These are phyloP conservation scores for Halophytophthora batemanensis DNA, from an alignment of 352 stramenopile genomes.

Conservation along the genomic window DNA sequence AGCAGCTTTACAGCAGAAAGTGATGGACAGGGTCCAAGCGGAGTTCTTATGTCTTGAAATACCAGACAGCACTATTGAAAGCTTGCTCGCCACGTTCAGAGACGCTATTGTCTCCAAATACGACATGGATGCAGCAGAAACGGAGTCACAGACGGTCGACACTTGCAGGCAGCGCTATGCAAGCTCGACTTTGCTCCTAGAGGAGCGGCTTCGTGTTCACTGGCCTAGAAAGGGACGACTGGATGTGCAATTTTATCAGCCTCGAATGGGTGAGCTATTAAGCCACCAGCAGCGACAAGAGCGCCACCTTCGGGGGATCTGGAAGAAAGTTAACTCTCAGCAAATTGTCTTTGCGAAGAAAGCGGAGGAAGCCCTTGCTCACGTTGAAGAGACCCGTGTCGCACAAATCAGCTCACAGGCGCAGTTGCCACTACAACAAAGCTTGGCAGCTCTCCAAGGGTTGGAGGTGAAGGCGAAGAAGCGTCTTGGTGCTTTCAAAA, in stretches of 20 bases:
- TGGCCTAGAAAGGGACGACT: slow-evolving; percentile 82
- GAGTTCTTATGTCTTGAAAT: slow-evolving; percentile 41
- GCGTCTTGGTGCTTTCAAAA: slow-evolving; percentile 40
- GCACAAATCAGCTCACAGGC: slow-evolving; percentile 52
- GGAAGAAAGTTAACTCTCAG: slow-evolving; percentile 49
- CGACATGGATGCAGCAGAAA: slow-evolving; percentile 26
- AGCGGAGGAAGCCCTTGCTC: slow-evolving; percentile 16
- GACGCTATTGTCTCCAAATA: slow-evolving; percentile 45
- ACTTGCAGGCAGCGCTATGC: slow-evolving; percentile 36
- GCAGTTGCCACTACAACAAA: slow-evolving; percentile 70
- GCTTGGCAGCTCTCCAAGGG: slow-evolving; percentile 80
- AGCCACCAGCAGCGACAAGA: slow-evolving; percentile 75
- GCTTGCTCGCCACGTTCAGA: slow-evolving; percentile 31
- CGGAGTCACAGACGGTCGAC: slow-evolving; percentile 17
- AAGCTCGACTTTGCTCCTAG: slow-evolving; percentile 45
- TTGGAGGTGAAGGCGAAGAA: slow-evolving; percentile 84
- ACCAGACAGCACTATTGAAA: slow-evolving; percentile 13
- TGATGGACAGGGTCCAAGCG: slow-evolving; percentile 23
- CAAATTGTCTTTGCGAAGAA: slow-evolving; percentile 45
- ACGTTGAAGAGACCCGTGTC: slow-evolving; percentile 37
- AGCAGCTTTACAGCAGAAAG: slow-evolving; percentile 3
- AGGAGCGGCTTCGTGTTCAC: slow-evolving; percentile 86
- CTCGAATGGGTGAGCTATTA: slow-evolving; percentile 79
- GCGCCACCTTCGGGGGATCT: slow-evolving; percentile 56
- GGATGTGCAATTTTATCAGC: slow-evolving; percentile 85